Conservation (phyloP, 1,284 basidiomycete species). For the Heterobasidion irregulare region DNA sequence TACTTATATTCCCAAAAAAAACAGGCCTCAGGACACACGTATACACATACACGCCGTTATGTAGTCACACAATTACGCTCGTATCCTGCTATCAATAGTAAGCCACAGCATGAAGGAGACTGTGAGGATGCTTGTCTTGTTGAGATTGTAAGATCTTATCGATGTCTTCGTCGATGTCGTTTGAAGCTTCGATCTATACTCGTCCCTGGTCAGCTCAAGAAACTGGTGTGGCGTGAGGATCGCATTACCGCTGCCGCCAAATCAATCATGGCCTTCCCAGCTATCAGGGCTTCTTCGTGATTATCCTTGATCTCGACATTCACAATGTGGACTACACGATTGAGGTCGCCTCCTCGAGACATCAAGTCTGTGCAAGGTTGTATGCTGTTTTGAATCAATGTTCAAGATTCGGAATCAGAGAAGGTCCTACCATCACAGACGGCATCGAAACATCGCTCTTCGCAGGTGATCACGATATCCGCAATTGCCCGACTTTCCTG, state of each 20-base stretch:
- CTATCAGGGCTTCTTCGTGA: conserved; percentile 95
- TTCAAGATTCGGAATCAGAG: not conserved
- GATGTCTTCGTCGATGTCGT: conserved; percentile 90
- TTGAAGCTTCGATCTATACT: conserved; percentile 73
- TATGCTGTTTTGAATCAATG: conserved; percentile 8
- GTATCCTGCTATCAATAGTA: conserved; percentile 54
- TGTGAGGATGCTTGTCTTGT: conserved; percentile 87
- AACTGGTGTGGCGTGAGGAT: not conserved
- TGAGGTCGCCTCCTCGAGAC: conserved; percentile 83
- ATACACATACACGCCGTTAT: too few relatives aligned
- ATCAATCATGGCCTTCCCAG: conserved; percentile 92
- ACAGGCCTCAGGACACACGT: too few relatives aligned
- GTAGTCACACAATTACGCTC: not conserved
- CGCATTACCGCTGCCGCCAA: conserved; percentile 78
- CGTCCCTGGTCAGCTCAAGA: conserved; percentile 5
- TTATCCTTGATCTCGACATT: conserved; percentile 99
- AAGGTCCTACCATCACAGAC: conserved; percentile 87
- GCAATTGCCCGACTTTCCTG: conserved; percentile 84
- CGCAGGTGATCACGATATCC: conserved; percentile 98
- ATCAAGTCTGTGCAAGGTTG: conserved; percentile 65
- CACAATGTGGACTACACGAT: conserved; percentile 91
- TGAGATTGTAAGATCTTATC: conserved; percentile 79
- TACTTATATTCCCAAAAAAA: too few relatives aligned
- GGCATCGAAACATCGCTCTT: conserved; percentile 97
- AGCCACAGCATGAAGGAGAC: conserved; percentile 83